phyloP scores from a whole-genome alignment of 371 early-diverging fungal species.

The Apophysomyces ossiformis region DNA sequence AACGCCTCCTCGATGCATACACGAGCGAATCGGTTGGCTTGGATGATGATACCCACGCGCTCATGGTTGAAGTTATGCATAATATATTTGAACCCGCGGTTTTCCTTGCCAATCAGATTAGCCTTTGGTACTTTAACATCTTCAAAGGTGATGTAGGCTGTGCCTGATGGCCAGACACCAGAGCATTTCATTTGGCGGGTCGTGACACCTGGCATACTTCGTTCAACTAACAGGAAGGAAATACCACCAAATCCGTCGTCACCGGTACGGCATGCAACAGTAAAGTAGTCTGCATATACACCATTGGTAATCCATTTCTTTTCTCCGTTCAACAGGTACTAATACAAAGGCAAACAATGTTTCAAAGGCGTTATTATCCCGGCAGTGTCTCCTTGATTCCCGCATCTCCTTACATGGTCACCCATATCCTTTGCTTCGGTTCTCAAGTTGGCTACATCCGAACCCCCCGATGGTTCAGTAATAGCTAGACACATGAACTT shows the following conservation, averaged over 20 bases:
- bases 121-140: slow-evolving; percentile 83
- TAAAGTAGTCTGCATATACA: slow-evolving; percentile 75
- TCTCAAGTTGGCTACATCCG: slow-evolving; percentile 84
- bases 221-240: slow-evolving; percentile 73
- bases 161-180: slow-evolving; percentile 85
- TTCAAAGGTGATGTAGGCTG: slow-evolving; percentile 73
- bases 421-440: slow-evolving; percentile 73
- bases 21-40: slow-evolving; percentile 82
- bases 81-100: slow-evolving; percentile 84
- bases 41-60: slow-evolving; percentile 77
- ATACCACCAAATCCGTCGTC: slow-evolving; percentile 80
- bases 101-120: slow-evolving; percentile 84
- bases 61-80: slow-evolving; percentile 78
- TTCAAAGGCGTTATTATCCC: too few relatives aligned
- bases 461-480: slow-evolving; percentile 72
- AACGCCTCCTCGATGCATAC: slow-evolving; percentile 84
- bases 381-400: too few relatives aligned
- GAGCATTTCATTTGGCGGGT: slow-evolving; percentile 82
- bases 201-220: slow-evolving; percentile 75
- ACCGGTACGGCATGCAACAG: slow-evolving; percentile 72
- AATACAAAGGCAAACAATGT: neutral
- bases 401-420: slow-evolving; percentile 16
- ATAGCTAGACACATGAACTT: slow-evolving; percentile 72
- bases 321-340: slow-evolving; percentile 65
- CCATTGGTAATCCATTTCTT: slow-evolving; percentile 90